Conservation (phyloP, 1,284 basidiomycete species). For the Ganoderma multipileum region DNA sequence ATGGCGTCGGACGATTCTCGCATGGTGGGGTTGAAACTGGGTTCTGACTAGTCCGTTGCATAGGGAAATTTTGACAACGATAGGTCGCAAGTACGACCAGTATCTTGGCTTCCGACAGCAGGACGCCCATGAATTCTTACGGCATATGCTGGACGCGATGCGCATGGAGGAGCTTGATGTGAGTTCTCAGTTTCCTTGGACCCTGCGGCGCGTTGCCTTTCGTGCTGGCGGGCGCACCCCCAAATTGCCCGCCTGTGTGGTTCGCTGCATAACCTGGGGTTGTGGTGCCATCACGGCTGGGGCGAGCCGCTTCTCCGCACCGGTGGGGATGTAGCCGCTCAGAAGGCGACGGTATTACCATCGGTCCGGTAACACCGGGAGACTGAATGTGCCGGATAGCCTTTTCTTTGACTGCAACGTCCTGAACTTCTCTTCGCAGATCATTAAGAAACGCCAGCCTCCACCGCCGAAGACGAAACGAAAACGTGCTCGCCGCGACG, state of each 20-base stretch:
- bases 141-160: slow-evolving; percentile 91
- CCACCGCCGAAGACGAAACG: slow-evolving; percentile 47
- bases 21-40: not conserved
- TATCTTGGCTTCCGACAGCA: slow-evolving; percentile 93
- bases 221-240: not conserved
- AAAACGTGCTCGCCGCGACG: slow-evolving; percentile 37
- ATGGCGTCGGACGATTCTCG: not conserved
- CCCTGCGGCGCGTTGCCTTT: not conserved
- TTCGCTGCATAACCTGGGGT: not conserved
- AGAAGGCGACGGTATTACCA: not conserved
- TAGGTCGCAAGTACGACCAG: slow-evolving; percentile 91
- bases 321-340: not conserved
- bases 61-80: slow-evolving; percentile 66
- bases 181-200: slow-evolving; percentile 40
- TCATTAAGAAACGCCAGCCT: slow-evolving; percentile 80
- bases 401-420: not conserved
- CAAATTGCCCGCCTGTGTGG: not conserved
- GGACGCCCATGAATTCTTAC: slow-evolving; percentile 92
- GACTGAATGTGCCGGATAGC: not conserved
- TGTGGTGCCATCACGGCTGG: not conserved
- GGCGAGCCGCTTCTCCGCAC: not conserved
- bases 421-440: slow-evolving; percentile 44
- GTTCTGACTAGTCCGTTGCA: not conserved
- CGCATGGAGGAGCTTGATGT: slow-evolving; percentile 95
- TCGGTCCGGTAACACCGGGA: not conserved